phyloP scores from a whole-genome alignment of 768 basidiomycete species.

The Lentinula sp. region DNA sequence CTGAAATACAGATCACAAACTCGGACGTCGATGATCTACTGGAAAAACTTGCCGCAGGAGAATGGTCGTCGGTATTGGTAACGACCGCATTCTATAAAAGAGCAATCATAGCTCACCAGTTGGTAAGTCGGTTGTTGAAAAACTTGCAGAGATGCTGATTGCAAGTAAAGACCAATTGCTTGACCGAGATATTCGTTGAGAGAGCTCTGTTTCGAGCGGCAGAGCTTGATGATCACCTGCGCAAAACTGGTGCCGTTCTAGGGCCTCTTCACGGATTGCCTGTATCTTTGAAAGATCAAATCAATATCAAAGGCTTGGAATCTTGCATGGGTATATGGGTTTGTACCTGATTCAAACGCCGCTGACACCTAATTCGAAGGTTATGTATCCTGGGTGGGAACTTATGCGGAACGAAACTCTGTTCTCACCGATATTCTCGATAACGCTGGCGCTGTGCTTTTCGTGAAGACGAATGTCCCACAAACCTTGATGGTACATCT shows the following conservation, averaged over 20 bases:
- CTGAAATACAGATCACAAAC: constrained; percentile 45
- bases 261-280: constrained; percentile 77
- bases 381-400: constrained; percentile 69
- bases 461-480: constrained; percentile 70
- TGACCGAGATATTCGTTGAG: constrained; percentile 82
- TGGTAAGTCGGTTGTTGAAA: constrained; percentile 37
- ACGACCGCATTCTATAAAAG: constrained; percentile 72
- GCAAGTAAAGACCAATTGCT: constrained; percentile 57
- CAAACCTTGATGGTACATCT: constrained; percentile 62
- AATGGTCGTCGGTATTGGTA: constrained; percentile 63
- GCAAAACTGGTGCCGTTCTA: constrained; percentile 53
- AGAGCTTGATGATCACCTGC: constrained; percentile 59
- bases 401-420: constrained; percentile 50
- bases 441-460: constrained; percentile 63
- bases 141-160: not conserved
- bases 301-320: constrained; percentile 63
- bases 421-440: constrained; percentile 64
- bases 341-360: not conserved
- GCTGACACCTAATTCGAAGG: constrained; percentile 27
- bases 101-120: constrained; percentile 74
- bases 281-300: constrained; percentile 70
- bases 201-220: constrained; percentile 58
- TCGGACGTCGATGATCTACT: constrained; percentile 40
- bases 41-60: constrained; percentile 41
- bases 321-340: constrained; percentile 52